A percentile compares a stretch with the other conserved stretches of the same genome.
phyloP scores from a whole-genome alignment of 192 early-diverging fungal species.

The Paraglomus brasilianum region DNA sequence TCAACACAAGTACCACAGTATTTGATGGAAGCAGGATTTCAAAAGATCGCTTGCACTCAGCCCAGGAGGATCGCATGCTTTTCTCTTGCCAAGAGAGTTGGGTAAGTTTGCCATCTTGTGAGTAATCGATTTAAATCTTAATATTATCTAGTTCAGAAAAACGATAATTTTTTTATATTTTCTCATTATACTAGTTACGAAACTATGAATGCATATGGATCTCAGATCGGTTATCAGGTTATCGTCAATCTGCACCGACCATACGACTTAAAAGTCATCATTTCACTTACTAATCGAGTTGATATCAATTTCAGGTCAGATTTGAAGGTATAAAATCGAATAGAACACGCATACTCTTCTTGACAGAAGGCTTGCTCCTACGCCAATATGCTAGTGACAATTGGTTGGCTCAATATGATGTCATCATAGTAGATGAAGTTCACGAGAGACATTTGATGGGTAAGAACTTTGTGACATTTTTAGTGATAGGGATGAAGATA shows the following conservation, averaged over 20 bases:
- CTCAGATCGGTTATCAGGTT: slow-evolving; percentile 66
- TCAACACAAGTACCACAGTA: slow-evolving; percentile 85
- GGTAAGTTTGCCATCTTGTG: slow-evolving; percentile 44
- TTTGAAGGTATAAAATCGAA: slow-evolving; percentile 59
- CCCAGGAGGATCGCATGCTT: slow-evolving; percentile 79
- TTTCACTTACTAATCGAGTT: slow-evolving; percentile 66
- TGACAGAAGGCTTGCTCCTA: slow-evolving; percentile 71
- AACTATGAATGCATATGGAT: slow-evolving; percentile 61
- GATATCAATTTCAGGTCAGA: slow-evolving; percentile 55
- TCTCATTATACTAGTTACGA: slow-evolving; percentile 30
- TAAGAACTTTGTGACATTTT: slow-evolving; percentile 8
- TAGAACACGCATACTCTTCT: slow-evolving; percentile 65
- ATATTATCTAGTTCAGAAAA: too few relatives aligned
- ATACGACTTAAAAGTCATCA: too few relatives aligned
- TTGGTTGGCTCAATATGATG: slow-evolving; percentile 59
- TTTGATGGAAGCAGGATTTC: slow-evolving; percentile 70
- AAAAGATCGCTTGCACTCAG: slow-evolving; percentile 84
- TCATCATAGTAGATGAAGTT: slow-evolving; percentile 87
- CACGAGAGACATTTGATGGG: slow-evolving; percentile 67
- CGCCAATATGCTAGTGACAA: slow-evolving; percentile 67
- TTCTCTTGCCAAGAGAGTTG: slow-evolving; percentile 54
- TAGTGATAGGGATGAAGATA: neutral
- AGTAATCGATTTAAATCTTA: too few relatives aligned
- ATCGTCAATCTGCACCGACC: slow-evolving; percentile 19
- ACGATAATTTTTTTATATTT: too few relatives aligned